phyloP scores from a whole-genome alignment of 1,139 yeast genomes.

The Diutina mesorugosa region DNA sequence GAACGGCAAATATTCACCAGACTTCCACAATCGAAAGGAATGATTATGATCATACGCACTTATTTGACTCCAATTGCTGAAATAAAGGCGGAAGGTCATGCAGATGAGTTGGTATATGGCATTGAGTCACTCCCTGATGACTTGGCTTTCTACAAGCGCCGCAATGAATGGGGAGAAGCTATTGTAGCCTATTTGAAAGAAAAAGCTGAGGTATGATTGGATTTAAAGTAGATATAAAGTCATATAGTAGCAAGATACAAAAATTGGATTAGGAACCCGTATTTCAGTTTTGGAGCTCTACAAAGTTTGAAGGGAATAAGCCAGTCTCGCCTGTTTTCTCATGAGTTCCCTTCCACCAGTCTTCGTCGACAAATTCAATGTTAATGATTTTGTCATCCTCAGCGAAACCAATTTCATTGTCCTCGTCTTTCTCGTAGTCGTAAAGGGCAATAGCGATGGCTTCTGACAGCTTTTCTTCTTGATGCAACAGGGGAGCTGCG shows the following conservation, averaged over 20 bases:
- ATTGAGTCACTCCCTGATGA: constrained; percentile 47
- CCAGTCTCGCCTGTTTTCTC: constrained; percentile 59
- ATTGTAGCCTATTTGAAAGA: constrained; percentile 29
- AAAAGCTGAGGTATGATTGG: not conserved
- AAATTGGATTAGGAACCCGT: not conserved
- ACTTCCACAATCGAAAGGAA: constrained; percentile 25
- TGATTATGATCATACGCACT: constrained; percentile 28
- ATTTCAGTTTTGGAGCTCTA: constrained; percentile 22
- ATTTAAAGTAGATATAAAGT: too few relatives aligned
- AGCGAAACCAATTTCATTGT: constrained; percentile 67
- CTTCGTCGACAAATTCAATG: constrained; percentile 83
- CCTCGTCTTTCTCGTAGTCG: constrained; percentile 72
- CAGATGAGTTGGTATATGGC: constrained; percentile 37
- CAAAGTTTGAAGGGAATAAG: constrained; percentile 87
- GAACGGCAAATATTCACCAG: constrained; percentile 30
- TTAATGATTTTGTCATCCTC: constrained; percentile 77
- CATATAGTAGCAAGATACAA: too few relatives aligned
- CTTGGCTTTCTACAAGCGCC: constrained; percentile 46
- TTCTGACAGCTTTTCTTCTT: constrained; percentile 7
- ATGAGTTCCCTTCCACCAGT: constrained; percentile 91
- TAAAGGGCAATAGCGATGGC: constrained; percentile 54
- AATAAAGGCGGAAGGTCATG: constrained; percentile 24
- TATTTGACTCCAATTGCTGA: constrained; percentile 24
- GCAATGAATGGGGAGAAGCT: constrained; percentile 55
- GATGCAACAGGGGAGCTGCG: constrained; percentile 3